A percentile compares a stretch with the other conserved stretches of the same genome.
Conservation (phyloP, 2,329 filamentous ascomycete genomes). For the Scytalidium lignicola region DNA sequence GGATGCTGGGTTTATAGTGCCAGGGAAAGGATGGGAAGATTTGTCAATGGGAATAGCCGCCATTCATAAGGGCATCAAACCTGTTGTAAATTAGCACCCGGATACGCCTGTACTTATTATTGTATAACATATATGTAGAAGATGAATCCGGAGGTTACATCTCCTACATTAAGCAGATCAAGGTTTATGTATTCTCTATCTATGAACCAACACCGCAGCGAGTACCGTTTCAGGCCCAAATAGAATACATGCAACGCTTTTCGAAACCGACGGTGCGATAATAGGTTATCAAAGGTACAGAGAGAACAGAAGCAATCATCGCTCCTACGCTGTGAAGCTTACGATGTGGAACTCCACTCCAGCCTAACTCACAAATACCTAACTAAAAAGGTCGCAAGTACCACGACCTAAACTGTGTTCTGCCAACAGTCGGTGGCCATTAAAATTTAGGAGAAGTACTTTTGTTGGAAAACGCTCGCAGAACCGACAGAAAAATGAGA, state of each 20-base stretch:
- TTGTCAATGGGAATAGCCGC: constrained; percentile 88
- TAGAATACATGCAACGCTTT: constrained; percentile 32
- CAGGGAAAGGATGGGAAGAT: constrained; percentile 81
- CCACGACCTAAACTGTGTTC: constrained; percentile 21
- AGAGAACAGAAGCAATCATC: constrained; percentile 29
- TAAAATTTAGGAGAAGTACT: constrained; percentile 27
- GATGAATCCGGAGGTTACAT: neutral
- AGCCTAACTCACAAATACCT: constrained; percentile 24
- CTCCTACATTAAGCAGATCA: neutral
- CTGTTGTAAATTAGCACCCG: constrained; percentile 24
- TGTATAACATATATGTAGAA: constrained; percentile 4
- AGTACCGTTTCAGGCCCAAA: constrained; percentile 22
- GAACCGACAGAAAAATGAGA: constrained; percentile 16
- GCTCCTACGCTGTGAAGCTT: constrained; percentile 24
- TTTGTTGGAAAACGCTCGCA: constrained; percentile 19
- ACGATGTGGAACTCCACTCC: constrained; percentile 29
- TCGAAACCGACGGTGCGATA: constrained; percentile 24
- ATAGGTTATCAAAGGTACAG: constrained; percentile 26
- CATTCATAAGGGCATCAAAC: constrained; percentile 96
- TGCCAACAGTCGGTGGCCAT: constrained; percentile 23
- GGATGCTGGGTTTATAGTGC: constrained; percentile 79
- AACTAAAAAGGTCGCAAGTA: constrained; percentile 19
- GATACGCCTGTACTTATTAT: constrained; percentile 5
- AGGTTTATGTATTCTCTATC: constrained; percentile 1
- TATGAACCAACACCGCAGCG: constrained; percentile 9